Evolutionary conservation across 371 early-diverging fungal species (phyloP).

Genomic region (Rhizopus delemar): DNA sequence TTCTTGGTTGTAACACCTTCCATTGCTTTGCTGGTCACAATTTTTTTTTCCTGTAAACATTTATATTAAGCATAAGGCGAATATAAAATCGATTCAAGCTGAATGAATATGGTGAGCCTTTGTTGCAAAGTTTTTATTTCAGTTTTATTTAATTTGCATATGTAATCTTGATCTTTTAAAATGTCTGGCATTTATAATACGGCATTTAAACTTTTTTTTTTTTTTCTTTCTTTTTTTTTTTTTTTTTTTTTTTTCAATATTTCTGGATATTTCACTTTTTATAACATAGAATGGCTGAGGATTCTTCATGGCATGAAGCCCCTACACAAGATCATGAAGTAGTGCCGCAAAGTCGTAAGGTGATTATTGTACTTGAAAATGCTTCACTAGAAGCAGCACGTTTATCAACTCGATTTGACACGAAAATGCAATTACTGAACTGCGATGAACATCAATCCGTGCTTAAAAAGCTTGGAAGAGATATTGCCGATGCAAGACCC

Average conservation of each 20-base stretch:
- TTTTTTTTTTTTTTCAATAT: background rate
- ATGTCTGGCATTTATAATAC: background rate
- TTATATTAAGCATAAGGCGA: too few relatives aligned
- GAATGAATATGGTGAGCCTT: too few relatives aligned
- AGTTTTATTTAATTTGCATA: background rate
- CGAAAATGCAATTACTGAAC: conserved; percentile 89
- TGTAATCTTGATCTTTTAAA: background rate
- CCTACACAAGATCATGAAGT: conserved; percentile 29
- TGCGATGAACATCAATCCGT: conserved; percentile 95
- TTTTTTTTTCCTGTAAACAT: too few relatives aligned
- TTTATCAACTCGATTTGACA: conserved; percentile 75
- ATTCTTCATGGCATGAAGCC: conserved; percentile 32
- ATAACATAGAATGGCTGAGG: conserved; percentile 23
- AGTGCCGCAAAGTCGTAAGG: conserved; percentile 42
- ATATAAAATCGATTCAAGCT: too few relatives aligned
- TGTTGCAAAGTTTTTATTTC: background rate
- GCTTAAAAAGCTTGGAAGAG: conserved; percentile 79
- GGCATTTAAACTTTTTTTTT: background rate
- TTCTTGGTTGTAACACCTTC: too few relatives aligned
- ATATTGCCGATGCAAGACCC: conserved; percentile 87
- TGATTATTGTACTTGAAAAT: conserved; percentile 90
- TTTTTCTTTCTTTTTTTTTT: background rate
- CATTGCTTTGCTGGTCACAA: too few relatives aligned
- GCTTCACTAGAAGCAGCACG: conserved; percentile 92
- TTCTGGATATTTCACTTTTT: background rate